phyloP scores from a whole-genome alignment of 805 yeast genomes.

The Maudiozyma barnettii region DNA sequence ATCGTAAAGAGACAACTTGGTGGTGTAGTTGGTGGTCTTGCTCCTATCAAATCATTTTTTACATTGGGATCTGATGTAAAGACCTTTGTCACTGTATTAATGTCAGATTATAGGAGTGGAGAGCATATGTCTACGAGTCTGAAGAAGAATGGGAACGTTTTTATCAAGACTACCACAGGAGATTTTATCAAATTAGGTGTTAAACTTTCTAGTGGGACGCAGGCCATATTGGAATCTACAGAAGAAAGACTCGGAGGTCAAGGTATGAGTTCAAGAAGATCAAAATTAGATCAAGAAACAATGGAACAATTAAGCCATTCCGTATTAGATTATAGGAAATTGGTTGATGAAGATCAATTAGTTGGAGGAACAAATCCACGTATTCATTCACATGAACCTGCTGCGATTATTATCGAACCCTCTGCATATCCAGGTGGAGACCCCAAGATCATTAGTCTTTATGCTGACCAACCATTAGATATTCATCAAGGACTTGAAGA shows the following conservation, averaged over 20 bases:
- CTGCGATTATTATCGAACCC: slow-evolving; percentile 23
- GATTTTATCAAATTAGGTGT: slow-evolving; percentile 78
- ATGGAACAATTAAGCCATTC: background rate
- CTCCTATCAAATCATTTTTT: slow-evolving; percentile 69
- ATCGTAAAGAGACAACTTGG: slow-evolving; percentile 71
- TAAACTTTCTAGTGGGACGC: slow-evolving; percentile 81
- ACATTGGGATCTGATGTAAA: slow-evolving; percentile 71
- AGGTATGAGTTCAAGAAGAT: slow-evolving; percentile 43
- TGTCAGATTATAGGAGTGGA: slow-evolving; percentile 59
- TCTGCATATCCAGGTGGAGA: slow-evolving; percentile 10
- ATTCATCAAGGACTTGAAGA: slow-evolving; percentile 60
- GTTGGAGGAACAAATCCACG: slow-evolving; percentile 29
- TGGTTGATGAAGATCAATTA: slow-evolving; percentile 29
- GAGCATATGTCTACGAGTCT: slow-evolving; percentile 59
- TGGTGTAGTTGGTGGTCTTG: slow-evolving; percentile 74
- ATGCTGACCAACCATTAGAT: slow-evolving; percentile 74
- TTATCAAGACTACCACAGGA: slow-evolving; percentile 69
- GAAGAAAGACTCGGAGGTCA: slow-evolving; percentile 73
- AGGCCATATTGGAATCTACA: slow-evolving; percentile 64
- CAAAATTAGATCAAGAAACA: slow-evolving; percentile 5
- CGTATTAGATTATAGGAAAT: slow-evolving; percentile 13
- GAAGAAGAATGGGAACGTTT: slow-evolving; percentile 64
- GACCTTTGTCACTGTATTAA: slow-evolving; percentile 63
- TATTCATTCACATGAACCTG: slow-evolving; percentile 23
- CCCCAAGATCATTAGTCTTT: slow-evolving; percentile 48